These are phyloP conservation scores for Leptomonas pyrrhocoris DNA, from an alignment of 208 protist species.

Conservation along the genomic window DNA sequence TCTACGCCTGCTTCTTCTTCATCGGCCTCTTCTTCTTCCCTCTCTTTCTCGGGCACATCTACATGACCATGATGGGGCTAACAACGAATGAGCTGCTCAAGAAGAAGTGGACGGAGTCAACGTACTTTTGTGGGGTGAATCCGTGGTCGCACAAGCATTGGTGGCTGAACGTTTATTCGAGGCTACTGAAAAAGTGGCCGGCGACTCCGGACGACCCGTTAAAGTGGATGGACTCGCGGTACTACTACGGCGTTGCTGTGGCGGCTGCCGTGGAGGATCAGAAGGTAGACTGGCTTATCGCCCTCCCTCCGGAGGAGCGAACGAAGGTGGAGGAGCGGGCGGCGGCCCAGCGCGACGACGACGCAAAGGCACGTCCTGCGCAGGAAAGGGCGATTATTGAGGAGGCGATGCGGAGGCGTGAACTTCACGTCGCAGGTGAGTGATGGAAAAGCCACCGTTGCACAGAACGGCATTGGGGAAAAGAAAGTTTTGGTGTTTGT, in stretches of 20 bases:
- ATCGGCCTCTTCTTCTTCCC: conserved; percentile 50
- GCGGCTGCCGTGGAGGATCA: conserved; percentile 44
- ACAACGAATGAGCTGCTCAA: conserved; percentile 54
- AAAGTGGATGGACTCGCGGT: conserved; percentile 35
- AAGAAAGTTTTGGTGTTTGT: conserved; percentile 4
- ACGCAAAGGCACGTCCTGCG: conserved; percentile 19
- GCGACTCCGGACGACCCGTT: conserved; percentile 17
- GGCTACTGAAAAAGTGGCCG: conserved; percentile 28
- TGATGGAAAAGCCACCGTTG: neutral
- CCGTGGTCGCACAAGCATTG: conserved; percentile 49
- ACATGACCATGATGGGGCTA: conserved; percentile 43
- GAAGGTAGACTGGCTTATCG: conserved; percentile 44
- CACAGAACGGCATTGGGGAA: neutral
- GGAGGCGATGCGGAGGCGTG: conserved; percentile 16
- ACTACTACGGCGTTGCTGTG: conserved; percentile 58
- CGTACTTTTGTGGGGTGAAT: conserved; percentile 51
- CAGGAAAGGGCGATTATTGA: conserved; percentile 21
- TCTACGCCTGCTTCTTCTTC: conserved; percentile 42
- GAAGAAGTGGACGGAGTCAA: conserved; percentile 29
- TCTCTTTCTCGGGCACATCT: conserved; percentile 39
- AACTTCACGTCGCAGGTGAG: conserved; percentile 3
- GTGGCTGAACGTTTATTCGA: conserved; percentile 28
- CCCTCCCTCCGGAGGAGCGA: conserved; percentile 37
- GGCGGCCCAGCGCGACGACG: conserved; percentile 17
- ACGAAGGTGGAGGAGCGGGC: conserved; percentile 30